Conservation (phyloP, 108 stramenopile genomes). For the Nitzschia inconspicua region DNA sequence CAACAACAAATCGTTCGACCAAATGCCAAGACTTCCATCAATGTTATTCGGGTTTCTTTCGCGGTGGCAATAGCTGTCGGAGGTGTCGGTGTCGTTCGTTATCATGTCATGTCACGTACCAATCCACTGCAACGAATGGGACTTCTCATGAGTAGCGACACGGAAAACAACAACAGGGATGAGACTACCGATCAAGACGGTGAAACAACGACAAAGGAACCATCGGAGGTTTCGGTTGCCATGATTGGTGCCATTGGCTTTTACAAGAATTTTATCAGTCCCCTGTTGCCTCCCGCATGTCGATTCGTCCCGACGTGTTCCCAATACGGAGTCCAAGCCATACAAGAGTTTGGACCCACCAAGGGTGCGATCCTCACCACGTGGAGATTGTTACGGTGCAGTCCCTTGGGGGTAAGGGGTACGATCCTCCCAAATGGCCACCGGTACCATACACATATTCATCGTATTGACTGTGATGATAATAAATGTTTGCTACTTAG, state of each 20-base stretch:
- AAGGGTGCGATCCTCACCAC: conserved; percentile 74
- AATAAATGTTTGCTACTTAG: no score
- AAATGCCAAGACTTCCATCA: no score
- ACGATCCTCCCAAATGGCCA: conserved; percentile 86
- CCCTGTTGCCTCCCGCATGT: conserved; percentile 83
- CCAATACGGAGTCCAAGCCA: conserved; percentile 83
- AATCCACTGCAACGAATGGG: not conserved
- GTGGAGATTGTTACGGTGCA: conserved; percentile 81
- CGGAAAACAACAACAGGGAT: not conserved
- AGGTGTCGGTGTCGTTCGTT: not conserved
- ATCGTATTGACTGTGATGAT: no score
- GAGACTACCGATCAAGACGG: not conserved
- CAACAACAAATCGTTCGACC: not conserved
- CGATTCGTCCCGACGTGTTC: conserved; percentile 87
- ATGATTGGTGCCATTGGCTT: conserved; percentile 79
- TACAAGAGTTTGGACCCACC: conserved; percentile 70
- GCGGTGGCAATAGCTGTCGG: not conserved
- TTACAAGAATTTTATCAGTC: conserved; percentile 83
- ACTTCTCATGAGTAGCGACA: not conserved
- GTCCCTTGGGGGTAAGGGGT: conserved; percentile 83
- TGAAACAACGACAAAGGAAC: not conserved
- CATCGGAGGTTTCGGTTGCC: conserved; percentile 25
- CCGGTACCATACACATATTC: no score
- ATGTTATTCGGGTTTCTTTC: not conserved
- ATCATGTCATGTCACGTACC: not conserved